phyloP scores from a whole-genome alignment of 2,329 filamentous ascomycete genomes.

The Lasiodiplodia sp. region DNA sequence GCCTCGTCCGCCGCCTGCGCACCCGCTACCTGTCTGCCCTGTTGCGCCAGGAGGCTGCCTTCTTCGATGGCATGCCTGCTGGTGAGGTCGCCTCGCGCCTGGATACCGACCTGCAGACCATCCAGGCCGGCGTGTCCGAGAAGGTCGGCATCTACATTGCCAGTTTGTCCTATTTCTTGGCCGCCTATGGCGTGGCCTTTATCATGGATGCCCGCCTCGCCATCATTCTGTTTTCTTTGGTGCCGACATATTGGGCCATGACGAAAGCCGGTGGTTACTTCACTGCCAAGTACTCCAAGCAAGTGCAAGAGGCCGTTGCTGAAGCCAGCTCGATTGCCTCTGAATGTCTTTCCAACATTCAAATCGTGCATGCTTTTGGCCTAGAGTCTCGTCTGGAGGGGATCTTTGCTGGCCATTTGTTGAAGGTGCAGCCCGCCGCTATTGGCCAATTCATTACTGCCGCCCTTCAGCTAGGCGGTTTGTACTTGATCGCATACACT shows the following conservation, averaged over 20 bases:
- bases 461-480: constrained; percentile 3
- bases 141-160: constrained; percentile 24
- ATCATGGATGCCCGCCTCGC: constrained; percentile 18
- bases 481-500: constrained; percentile 20
- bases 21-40: constrained; percentile 6
- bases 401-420: constrained; percentile 17
- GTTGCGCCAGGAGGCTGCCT: constrained; percentile 17
- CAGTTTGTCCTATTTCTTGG: constrained; percentile 22
- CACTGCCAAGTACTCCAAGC: constrained; percentile 14
- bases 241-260: constrained; percentile 69
- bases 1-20: constrained; percentile 15
- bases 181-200: constrained; percentile 22
- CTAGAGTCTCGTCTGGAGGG: constrained; percentile 10
- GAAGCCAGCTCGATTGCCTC: constrained; percentile 23
- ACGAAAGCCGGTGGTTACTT: constrained; percentile 38
- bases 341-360: constrained; percentile 17
- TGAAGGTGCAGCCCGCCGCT: constrained; percentile 18
- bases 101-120: constrained; percentile 18
- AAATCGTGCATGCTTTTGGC: constrained; percentile 22
- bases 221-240: constrained; percentile 58
- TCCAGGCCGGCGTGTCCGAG: constrained; percentile 26
- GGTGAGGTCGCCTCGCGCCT: constrained; percentile 17
- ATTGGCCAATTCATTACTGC: constrained; percentile 22
- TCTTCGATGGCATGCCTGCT: constrained; percentile 13
- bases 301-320: constrained; percentile 7